Evolutionary conservation across 2,329 filamentous ascomycete genomes (phyloP), one percentile per base, ranked within the genome.

Genomic region (Sarocladiaceae sp.): DNA sequence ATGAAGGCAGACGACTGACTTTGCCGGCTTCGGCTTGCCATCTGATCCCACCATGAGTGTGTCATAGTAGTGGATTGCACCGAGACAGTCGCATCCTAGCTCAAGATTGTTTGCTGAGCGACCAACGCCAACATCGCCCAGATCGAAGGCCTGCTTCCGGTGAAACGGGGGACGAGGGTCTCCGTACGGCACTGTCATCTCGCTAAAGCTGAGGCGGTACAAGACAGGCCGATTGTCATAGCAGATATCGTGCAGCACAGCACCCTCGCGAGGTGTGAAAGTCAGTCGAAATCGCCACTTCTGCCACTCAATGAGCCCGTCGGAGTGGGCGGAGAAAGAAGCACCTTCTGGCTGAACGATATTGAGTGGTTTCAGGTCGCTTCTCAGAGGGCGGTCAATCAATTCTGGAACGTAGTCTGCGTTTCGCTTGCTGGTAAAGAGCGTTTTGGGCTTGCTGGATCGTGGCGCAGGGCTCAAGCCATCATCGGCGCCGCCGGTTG

Each of bases 141-240:
- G 76, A 52, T 87, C 83, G 53, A 88, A 86, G 1, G 82, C 83
- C 44, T 82, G 78, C 58, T 88, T 87, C 33, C 82, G 73, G 43
- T 82, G 79, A 56, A 77, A 85, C 0, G 82, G 82, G 1, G 71
- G 64, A 2, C 83, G 73, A 1, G 78, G 78, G 52, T 86, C 82
- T 3, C 69, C 80, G 51, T 86, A 87, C 0, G 80, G 80, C 0
- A 85, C 80, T 2, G 76, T 76, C 76, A 88, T 83, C 58, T 88
- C 84, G 49, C 76, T 78, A 47, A 84, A 71, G 49, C 76, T 78
- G 23, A 88, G 60, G 1, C 83, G 73, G 62, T 85, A 82, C 55
- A 87, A 70, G 21, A 88, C 66, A 33, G 74, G 79, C 15, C 82
- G 72, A 27, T 73, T 73, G 51, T 83, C 79, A 55, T 84, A 88